Conservation (phyloP, 768 basidiomycete genomes). For the Macrolepiota dolichaula region DNA sequence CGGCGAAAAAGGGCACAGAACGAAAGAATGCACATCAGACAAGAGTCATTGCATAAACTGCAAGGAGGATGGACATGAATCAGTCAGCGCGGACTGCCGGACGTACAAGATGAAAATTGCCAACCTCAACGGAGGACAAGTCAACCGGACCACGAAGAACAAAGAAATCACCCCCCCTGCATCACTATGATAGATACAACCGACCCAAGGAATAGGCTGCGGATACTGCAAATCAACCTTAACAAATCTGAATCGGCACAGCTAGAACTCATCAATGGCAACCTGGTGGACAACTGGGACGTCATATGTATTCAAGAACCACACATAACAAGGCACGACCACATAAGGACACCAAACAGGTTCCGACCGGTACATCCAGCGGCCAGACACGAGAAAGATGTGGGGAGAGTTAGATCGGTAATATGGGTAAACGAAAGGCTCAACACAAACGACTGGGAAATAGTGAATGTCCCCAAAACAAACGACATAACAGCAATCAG, state of each 20-base stretch:
- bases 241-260: constrained; percentile 15
- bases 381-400: neutral
- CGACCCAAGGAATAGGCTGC: neutral
- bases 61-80: neutral
- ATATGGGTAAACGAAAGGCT: constrained; percentile 18
- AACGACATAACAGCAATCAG: constrained; percentile 17
- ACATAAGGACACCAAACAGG: constrained; percentile 16
- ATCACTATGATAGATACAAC: neutral
- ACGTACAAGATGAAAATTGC: neutral
- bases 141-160: too few relatives aligned
- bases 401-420: constrained; percentile 9
- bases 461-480: constrained; percentile 8
- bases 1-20: neutral
- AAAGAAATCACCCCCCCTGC: too few relatives aligned
- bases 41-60: neutral
- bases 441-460: constrained; percentile 16
- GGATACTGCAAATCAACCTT: constrained; percentile 17
- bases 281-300: constrained; percentile 21
- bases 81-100: neutral
- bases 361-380: constrained; percentile 18
- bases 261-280: constrained; percentile 12
- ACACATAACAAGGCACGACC: constrained; percentile 20
- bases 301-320: constrained; percentile 38
- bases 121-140: too few relatives aligned
- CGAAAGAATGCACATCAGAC: neutral